phyloP scores from a whole-genome alignment of 306 rosid species.

The Rosa persica region DNA sequence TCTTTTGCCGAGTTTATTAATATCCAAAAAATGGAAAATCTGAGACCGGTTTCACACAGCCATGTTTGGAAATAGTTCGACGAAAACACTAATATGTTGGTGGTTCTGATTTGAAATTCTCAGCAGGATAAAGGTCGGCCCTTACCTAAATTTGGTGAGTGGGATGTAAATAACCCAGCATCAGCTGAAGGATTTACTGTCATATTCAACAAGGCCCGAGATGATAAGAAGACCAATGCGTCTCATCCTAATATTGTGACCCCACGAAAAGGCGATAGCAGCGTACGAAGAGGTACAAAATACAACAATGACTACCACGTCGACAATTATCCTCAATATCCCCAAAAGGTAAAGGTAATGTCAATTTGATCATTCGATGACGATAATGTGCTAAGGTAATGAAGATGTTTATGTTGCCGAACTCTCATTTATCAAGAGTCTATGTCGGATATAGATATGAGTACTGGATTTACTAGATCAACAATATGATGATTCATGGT shows the following conservation, averaged over 20 bases:
- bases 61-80: neutral
- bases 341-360: constrained; percentile 42
- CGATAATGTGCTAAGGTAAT: neutral
- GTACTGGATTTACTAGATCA: too few relatives aligned
- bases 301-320: constrained; percentile 28
- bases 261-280: constrained; percentile 36
- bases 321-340: constrained; percentile 28
- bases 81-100: neutral
- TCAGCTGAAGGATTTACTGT: constrained; percentile 87
- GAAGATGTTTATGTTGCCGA: neutral
- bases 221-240: constrained; percentile 66
- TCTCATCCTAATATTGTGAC: constrained; percentile 16
- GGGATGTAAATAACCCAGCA: constrained; percentile 90
- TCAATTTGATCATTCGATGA: neutral
- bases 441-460: too few relatives aligned
- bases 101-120: neutral
- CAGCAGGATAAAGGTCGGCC: constrained; percentile 65
- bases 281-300: constrained; percentile 19
- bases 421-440: neutral
- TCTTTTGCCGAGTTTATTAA: neutral
- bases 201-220: constrained; percentile 83
- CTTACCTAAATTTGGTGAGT: constrained; percentile 85
- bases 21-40: neutral
- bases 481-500: too few relatives aligned
- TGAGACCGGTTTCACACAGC: neutral